A percentile compares a stretch with the other conserved stretches of the same genome.
These are phyloP conservation scores for Euphorbia pulcherrima DNA, from an alignment of 345 rosid genomes.

Conservation along the genomic window DNA sequence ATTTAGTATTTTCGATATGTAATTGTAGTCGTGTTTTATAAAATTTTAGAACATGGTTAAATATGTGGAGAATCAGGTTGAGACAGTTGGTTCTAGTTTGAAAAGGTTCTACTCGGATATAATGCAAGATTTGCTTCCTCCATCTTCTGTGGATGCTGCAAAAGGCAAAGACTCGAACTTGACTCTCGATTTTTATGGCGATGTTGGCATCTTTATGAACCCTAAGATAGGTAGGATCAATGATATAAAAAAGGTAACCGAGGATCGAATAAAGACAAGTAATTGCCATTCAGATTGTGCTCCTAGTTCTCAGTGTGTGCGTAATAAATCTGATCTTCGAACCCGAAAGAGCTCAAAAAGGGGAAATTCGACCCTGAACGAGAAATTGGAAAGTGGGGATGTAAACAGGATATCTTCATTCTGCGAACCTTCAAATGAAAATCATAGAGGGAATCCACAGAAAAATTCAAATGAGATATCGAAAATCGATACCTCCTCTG, in stretches of 20 bases:
- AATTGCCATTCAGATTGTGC: constrained; percentile 26
- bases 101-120: constrained; percentile 70
- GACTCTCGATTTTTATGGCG: constrained; percentile 30
- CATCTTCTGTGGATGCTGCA: constrained; percentile 38
- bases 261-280: constrained; percentile 24
- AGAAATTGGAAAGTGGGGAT: no score
- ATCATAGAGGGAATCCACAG: constrained; percentile 12
- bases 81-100: constrained; percentile 70
- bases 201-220: constrained; percentile 38
- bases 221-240: constrained; percentile 29
- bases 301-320: constrained; percentile 23
- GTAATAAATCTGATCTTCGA: constrained; percentile 26
- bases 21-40: neutral
- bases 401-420: constrained; percentile 18
- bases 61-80: constrained; percentile 74
- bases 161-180: constrained; percentile 29
- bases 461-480: constrained; percentile 23
- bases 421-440: constrained; percentile 16
- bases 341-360: constrained; percentile 25
- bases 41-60: constrained; percentile 56
- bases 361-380: constrained; percentile 18
- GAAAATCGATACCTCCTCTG: constrained; percentile 18
- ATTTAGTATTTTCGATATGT: constrained; percentile 3
- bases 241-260: constrained; percentile 20
- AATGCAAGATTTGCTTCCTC: constrained; percentile 57